These are phyloP conservation scores for Stereum hirsutum DNA, from an alignment of 1,284 basidiomycete species.

Conservation along the genomic window DNA sequence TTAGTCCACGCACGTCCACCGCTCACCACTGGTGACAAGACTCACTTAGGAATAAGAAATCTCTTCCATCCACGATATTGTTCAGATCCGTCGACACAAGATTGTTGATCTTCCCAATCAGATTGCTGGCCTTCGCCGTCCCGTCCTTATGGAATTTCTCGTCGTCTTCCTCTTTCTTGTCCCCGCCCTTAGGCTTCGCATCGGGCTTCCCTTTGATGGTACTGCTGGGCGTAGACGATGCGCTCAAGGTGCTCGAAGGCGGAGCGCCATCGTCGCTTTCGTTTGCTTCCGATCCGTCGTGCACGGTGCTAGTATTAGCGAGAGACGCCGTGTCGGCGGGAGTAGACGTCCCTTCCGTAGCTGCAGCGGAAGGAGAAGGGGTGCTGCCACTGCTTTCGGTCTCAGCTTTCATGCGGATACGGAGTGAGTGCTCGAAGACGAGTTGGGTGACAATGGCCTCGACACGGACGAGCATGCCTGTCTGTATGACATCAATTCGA, in stretches of 20 bases:
- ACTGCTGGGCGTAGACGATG: conserved; percentile 3
- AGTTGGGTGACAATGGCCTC: conserved; percentile 48
- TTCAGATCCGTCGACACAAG: conserved; percentile 25
- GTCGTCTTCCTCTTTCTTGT: conserved; percentile 4
- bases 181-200: conserved; percentile 1
- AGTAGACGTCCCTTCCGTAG: conserved; percentile 13
- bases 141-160: conserved; percentile 3
- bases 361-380: conserved; percentile 5
- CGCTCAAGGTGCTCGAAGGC: conserved; percentile 7
- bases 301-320: conserved; percentile 8
- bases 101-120: conserved; percentile 44
- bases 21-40: too few relatives aligned
- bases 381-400: conserved; percentile 17
- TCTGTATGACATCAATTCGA: conserved; percentile 11
- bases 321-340: conserved; percentile 19
- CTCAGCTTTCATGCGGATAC: conserved; percentile 38
- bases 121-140: conserved; percentile 24
- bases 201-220: conserved; percentile 15
- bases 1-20: too few relatives aligned
- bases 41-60: conserved; percentile 18
- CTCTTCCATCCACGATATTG: conserved; percentile 24
- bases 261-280: conserved; percentile 10
- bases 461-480: conserved; percentile 27
- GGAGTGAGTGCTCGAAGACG: conserved; percentile 47
- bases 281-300: conserved; percentile 2